phyloP scores from a whole-genome alignment of 1,284 basidiomycete species.

The Amylostereum chailletii region DNA sequence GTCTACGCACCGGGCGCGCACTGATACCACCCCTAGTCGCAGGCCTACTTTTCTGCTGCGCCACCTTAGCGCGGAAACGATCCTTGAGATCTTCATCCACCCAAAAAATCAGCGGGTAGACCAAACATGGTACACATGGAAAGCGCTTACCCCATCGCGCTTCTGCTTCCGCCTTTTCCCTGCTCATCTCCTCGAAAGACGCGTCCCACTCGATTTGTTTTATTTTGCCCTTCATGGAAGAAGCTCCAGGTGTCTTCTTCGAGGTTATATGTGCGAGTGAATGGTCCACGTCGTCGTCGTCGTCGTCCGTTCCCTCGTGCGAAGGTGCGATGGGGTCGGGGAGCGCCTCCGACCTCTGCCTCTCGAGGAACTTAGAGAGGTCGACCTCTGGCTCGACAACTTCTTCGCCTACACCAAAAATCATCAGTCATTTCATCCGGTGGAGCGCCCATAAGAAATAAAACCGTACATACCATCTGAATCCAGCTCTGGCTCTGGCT shows the following conservation, averaged over 20 bases:
- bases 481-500: slow-evolving; percentile 54
- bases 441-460: background rate
- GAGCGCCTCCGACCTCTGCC: slow-evolving; percentile 42
- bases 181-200: slow-evolving; percentile 50
- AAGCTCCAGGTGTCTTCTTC: slow-evolving; percentile 12
- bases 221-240: slow-evolving; percentile 51
- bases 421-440: background rate
- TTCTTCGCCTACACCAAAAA: slow-evolving; percentile 42
- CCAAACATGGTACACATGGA: background rate
- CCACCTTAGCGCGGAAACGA: slow-evolving; percentile 53
- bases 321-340: slow-evolving; percentile 19
- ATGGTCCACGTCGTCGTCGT: slow-evolving; percentile 51
- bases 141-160: slow-evolving; percentile 52
- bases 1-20: slow-evolving; percentile 4
- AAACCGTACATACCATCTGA: slow-evolving; percentile 49
- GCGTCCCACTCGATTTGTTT: slow-evolving; percentile 61
- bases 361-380: slow-evolving; percentile 54
- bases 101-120: background rate
- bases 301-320: slow-evolving; percentile 27
- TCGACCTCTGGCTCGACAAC: slow-evolving; percentile 67
- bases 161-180: slow-evolving; percentile 64
- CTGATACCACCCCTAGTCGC: slow-evolving; percentile 10
- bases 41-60: slow-evolving; percentile 35
- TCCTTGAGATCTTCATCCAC: slow-evolving; percentile 52
- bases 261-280: slow-evolving; percentile 44